A percentile compares a stretch with the other conserved stretches of the same genome.
Evolutionary conservation across 1,284 basidiomycete genomes (phyloP).

Genomic region (Rhizopogon parksii): DNA sequence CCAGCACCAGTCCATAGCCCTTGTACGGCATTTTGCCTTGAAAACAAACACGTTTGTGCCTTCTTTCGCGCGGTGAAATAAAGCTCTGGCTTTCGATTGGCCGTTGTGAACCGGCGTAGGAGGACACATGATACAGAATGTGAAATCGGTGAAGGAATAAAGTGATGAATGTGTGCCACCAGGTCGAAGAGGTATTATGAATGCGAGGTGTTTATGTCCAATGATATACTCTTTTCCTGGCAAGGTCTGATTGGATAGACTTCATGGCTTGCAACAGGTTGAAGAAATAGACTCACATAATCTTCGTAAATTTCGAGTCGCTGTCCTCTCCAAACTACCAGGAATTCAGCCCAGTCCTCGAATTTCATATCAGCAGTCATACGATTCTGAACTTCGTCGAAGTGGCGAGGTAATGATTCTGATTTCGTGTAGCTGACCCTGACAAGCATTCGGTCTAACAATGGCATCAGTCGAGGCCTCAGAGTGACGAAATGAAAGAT

Average conservation of each 20-base stretch:
- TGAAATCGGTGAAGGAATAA: slow-evolving; percentile 76
- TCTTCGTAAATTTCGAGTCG: slow-evolving; percentile 74
- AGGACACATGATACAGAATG: slow-evolving; percentile 69
- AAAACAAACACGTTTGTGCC: slow-evolving; percentile 80
- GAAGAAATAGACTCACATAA: slow-evolving; percentile 44
- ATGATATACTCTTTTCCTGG: slow-evolving; percentile 56
- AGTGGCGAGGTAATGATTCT: slow-evolving; percentile 44
- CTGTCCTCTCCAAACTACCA: slow-evolving; percentile 73
- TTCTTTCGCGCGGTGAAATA: slow-evolving; percentile 42
- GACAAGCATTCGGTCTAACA: slow-evolving; percentile 77
- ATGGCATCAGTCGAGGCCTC: slow-evolving; percentile 14
- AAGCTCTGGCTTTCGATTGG: slow-evolving; percentile 34
- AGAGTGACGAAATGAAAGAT: neutral
- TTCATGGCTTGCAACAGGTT: neutral
- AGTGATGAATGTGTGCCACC: slow-evolving; percentile 60
- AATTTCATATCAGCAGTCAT: slow-evolving; percentile 55
- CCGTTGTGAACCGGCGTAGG: slow-evolving; percentile 39
- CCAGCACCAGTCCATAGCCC: slow-evolving; percentile 81
- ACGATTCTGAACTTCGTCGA: slow-evolving; percentile 65
- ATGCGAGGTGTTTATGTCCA: slow-evolving; percentile 64
- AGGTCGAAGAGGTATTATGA: slow-evolving; percentile 59
- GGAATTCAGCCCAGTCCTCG: slow-evolving; percentile 69
- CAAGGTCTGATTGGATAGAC: slow-evolving; percentile 37
- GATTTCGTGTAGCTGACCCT: slow-evolving; percentile 57
- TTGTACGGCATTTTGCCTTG: slow-evolving; percentile 63